Conservation (phyloP, 129 eudicot genomes). For the Rutidosis leptorrhynchoides region DNA sequence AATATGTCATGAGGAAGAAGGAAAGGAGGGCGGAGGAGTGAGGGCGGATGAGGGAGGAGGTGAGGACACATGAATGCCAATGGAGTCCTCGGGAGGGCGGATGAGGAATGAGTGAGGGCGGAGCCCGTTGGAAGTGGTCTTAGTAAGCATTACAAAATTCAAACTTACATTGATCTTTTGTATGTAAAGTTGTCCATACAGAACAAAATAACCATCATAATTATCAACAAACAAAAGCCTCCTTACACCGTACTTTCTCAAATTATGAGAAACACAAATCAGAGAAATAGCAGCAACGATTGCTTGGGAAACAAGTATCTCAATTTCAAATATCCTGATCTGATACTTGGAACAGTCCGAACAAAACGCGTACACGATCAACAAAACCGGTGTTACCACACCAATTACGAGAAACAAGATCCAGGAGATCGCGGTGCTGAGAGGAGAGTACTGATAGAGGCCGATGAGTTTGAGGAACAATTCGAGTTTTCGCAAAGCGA, state of each 20-base stretch:
- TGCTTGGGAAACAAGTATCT: constrained; percentile 48
- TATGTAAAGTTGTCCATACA: constrained; percentile 35
- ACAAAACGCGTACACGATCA: constrained; percentile 25
- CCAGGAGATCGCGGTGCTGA: constrained; percentile 5
- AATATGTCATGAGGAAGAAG: too few species aligned
- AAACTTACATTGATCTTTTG: constrained; percentile 43
- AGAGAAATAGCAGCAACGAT: constrained; percentile 48
- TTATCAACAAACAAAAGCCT: constrained; percentile 59
- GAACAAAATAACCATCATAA: constrained; percentile 39
- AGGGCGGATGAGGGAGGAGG: too few species aligned
- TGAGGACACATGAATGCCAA: too few species aligned
- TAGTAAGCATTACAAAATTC: neutral
- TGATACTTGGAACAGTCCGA: constrained; percentile 45
- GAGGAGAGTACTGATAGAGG: constrained; percentile 1
- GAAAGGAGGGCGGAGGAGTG: too few species aligned
- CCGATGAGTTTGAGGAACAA: constrained; percentile 12
- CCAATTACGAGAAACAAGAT: neutral
- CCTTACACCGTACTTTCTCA: constrained; percentile 50
- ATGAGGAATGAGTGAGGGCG: too few species aligned
- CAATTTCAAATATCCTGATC: constrained; percentile 45
- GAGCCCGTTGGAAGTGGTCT: too few species aligned
- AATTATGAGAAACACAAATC: constrained; percentile 50
- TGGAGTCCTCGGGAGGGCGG: too few species aligned
- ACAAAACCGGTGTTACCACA: neutral
- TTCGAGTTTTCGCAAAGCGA: constrained; percentile 12